These are phyloP conservation scores for Erodium maritimum DNA, from an alignment of 345 rosid genomes.

Conservation along the genomic window DNA sequence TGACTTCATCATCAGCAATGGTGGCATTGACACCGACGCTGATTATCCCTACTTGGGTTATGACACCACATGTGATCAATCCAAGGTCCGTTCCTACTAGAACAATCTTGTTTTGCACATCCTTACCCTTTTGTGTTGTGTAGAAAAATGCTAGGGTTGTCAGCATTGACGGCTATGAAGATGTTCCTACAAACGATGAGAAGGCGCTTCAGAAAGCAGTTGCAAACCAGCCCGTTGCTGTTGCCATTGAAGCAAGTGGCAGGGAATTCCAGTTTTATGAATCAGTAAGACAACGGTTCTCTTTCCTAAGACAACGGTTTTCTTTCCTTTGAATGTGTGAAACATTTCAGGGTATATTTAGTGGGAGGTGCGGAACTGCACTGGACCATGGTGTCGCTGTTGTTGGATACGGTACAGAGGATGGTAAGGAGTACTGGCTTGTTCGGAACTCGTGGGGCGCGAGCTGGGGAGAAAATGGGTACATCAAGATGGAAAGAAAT, in stretches of 20 bases:
- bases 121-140: too few relatives aligned
- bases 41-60: too few relatives aligned
- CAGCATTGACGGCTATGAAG: conserved; percentile 66
- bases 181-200: conserved; percentile 52
- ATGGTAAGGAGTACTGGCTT: conserved; percentile 28
- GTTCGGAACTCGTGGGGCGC: conserved; percentile 43
- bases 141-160: conserved; percentile 73
- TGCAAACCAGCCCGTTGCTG: conserved; percentile 74
- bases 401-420: conserved; percentile 31
- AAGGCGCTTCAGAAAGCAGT: conserved; percentile 56
- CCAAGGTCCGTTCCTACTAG: too few relatives aligned
- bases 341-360: conserved; percentile 15
- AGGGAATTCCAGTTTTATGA: conserved; percentile 60
- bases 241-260: conserved; percentile 95
- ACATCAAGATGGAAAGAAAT: conserved; percentile 33
- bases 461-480: conserved; percentile 35
- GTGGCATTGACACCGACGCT: too few relatives aligned
- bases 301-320: not conserved
- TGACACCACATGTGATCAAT: too few relatives aligned
- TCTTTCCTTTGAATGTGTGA: not conserved
- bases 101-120: too few relatives aligned
- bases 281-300: conserved; percentile 35
- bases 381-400: conserved; percentile 37
- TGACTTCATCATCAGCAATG: too few relatives aligned
- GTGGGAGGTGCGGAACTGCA: conserved; percentile 28